These are phyloP conservation scores for Diplotaxis tenuifolia DNA, from an alignment of 345 rosid genomes.

Conservation along the genomic window DNA sequence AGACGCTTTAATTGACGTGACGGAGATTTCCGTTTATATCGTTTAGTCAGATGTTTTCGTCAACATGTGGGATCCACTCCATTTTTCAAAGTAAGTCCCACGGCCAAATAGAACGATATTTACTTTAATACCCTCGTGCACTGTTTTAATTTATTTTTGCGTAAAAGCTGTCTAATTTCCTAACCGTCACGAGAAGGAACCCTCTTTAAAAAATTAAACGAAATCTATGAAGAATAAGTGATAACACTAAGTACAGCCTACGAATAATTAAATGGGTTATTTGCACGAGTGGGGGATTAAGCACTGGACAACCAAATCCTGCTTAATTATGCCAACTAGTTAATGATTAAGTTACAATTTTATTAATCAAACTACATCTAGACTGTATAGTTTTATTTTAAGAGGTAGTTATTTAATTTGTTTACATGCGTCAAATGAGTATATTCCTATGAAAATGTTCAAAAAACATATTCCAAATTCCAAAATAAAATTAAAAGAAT, in stretches of 20 bases:
- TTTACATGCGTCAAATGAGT: background rate
- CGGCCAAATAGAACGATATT: background rate
- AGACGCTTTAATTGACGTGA: background rate
- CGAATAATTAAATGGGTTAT: slow-evolving; percentile 17
- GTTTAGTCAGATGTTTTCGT: slow-evolving; percentile 12
- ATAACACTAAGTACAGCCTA: slow-evolving; percentile 9
- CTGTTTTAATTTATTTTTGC: background rate
- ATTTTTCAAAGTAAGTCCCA: slow-evolving; percentile 19
- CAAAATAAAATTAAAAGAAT: background rate
- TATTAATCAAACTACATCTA: slow-evolving; percentile 6
- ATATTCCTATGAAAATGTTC: background rate
- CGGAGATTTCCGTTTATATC: background rate
- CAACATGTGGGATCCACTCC: slow-evolving; percentile 22
- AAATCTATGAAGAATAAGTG: background rate
- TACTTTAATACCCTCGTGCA: slow-evolving; percentile 9
- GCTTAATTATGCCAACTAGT: background rate
- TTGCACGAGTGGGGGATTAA: slow-evolving; percentile 34
- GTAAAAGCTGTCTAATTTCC: background rate
- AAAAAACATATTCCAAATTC: background rate
- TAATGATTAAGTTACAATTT: slow-evolving; percentile 8
- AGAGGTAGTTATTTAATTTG: background rate
- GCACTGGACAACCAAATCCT: slow-evolving; percentile 13
- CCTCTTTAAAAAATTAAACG: background rate
- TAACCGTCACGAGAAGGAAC: background rate
- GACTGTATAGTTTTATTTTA: background rate